These are phyloP conservation scores for Suillus decipiens DNA, from an alignment of 768 basidiomycete species.

Conservation along the genomic window DNA sequence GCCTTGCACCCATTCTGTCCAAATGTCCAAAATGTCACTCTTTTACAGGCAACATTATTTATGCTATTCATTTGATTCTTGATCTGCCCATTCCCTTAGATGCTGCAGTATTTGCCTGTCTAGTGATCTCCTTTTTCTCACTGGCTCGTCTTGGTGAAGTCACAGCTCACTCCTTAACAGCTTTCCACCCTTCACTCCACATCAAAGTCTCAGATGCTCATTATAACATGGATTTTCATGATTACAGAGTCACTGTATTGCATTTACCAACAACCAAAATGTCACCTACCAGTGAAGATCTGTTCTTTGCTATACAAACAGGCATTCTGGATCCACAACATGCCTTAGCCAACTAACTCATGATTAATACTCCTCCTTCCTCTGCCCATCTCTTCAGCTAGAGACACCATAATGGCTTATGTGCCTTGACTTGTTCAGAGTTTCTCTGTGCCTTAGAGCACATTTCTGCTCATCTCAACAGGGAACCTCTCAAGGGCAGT, in stretches of 20 bases:
- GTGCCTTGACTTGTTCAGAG: too few relatives aligned
- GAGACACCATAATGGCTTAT: too few relatives aligned
- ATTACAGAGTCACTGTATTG: rapidly evolving
- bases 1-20: rapidly evolving
- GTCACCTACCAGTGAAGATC: not conserved
- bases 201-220: not conserved
- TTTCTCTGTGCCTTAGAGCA: rapidly evolving
- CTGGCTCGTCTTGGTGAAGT: not conserved
- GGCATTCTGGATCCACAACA: not conserved
- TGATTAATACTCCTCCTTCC: rapidly evolving
- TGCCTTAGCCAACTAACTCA: not conserved
- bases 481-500: constrained; percentile 2
- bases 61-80: rapidly evolving
- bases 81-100: rapidly evolving
- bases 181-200: not conserved
- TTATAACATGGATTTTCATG: not conserved
- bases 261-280: not conserved
- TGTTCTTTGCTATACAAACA: not conserved
- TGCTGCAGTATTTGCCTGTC: not conserved
- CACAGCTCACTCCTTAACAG: not conserved
- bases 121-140: not conserved
- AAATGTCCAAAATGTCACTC: not conserved
- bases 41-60: rapidly evolving
- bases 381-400: too few relatives aligned
- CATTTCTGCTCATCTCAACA: rapidly evolving